Conservation (phyloP, 2,329 filamentous ascomycete genomes). For the Epichloe sibirici region DNA sequence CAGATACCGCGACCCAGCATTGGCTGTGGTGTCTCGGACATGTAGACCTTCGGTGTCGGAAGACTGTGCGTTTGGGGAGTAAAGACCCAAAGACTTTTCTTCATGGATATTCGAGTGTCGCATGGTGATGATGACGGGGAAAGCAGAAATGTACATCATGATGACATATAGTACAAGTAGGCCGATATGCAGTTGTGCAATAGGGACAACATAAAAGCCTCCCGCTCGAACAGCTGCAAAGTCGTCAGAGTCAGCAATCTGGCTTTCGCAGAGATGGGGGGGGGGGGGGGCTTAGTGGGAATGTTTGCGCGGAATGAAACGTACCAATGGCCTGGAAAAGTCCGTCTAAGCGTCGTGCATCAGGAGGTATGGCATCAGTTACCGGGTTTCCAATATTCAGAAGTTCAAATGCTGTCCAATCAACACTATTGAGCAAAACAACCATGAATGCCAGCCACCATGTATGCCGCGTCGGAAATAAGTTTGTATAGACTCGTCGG, state of each 20-base stretch:
- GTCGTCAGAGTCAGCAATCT: background rate
- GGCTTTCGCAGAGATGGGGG: background rate
- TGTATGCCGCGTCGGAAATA: conserved; percentile 52
- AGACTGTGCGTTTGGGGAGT: conserved; percentile 13
- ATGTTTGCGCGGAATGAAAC: conserved; percentile 8
- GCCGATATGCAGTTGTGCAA: conserved; percentile 42
- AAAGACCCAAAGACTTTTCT: conserved; percentile 52
- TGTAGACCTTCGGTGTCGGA: background rate
- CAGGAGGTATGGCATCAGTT: conserved; percentile 37
- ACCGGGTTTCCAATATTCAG: conserved; percentile 50
- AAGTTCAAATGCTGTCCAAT: conserved; percentile 53
- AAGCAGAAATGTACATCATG: conserved; percentile 56
- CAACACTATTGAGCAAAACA: conserved; percentile 28
- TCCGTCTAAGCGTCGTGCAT: conserved; percentile 47
- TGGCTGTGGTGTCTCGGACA: background rate
- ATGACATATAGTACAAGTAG: conserved; percentile 48
- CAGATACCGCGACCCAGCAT: background rate
- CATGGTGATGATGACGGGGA: conserved; percentile 50
- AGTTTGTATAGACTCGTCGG: conserved; percentile 46
- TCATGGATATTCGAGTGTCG: conserved; percentile 31
- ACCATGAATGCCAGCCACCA: conserved; percentile 51
- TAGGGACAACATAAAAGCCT: conserved; percentile 53
- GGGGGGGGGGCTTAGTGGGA: background rate
- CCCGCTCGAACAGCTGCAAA: conserved; percentile 45
- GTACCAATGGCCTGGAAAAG: conserved; percentile 49